Evolutionary conservation across 2,329 filamentous ascomycete species (phyloP).

Genomic region (Alternaria rosae): DNA sequence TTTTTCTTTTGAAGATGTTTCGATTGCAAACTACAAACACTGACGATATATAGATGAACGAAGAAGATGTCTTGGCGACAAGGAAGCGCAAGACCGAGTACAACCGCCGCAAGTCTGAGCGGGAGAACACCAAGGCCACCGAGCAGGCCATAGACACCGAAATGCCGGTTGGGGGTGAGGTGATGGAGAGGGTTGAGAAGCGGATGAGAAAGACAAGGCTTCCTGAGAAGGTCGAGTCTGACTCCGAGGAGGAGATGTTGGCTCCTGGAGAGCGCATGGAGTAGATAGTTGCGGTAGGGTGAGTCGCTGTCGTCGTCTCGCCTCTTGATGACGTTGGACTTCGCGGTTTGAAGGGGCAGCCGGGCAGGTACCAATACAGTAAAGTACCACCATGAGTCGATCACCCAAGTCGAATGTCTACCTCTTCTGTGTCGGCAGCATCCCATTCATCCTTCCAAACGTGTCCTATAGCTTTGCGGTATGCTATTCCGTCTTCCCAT

Average conservation of each 20-base stretch:
- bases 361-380: background rate
- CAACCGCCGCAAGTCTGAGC: background rate
- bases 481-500: constrained; percentile 14
- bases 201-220: background rate
- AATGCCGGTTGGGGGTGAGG: background rate
- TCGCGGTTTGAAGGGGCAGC: background rate
- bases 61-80: background rate
- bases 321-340: background rate
- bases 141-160: background rate
- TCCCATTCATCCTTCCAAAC: constrained; percentile 17
- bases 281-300: background rate
- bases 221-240: background rate
- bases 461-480: constrained; percentile 16
- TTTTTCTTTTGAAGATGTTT: background rate
- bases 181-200: background rate
- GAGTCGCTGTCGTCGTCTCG: background rate
- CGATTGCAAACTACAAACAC: background rate
- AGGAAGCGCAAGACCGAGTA: background rate
- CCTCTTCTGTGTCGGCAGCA: constrained; percentile 4
- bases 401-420: constrained; percentile 19
- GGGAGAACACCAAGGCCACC: background rate
- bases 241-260: background rate
- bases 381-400: background rate
- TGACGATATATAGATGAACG: background rate
- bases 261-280: background rate